Conservation (phyloP, 179 eudicot species). For the Silene noctiflora region DNA sequence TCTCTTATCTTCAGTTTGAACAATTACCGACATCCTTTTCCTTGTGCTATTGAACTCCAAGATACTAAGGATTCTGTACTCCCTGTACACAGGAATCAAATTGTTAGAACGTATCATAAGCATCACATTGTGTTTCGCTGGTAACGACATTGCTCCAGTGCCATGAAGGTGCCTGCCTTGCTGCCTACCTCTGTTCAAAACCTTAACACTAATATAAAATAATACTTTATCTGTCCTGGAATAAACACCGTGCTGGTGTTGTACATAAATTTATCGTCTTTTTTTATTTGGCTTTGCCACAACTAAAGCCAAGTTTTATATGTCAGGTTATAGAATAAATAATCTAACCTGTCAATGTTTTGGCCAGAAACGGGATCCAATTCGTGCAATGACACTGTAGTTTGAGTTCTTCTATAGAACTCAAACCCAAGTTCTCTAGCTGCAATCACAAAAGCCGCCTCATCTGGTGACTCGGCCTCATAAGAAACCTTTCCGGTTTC, state of each 20-base stretch:
- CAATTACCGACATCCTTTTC: constrained; percentile 69
- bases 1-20: constrained; percentile 60
- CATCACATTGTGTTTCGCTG: background rate
- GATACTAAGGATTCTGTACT: constrained; percentile 45
- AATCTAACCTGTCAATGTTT: constrained; percentile 59
- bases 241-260: no score
- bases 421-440: constrained; percentile 89
- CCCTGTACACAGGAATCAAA: constrained; percentile 27
- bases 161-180: background rate
- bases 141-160: background rate
- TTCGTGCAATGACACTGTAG: constrained; percentile 59
- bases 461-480: constrained; percentile 98
- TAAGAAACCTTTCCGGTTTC: constrained; percentile 61
- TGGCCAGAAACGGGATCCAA: constrained; percentile 54
- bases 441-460: constrained; percentile 93
- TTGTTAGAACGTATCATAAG: constrained; percentile 2
- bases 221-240: no score
- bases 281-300: background rate
- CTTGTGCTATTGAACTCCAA: constrained; percentile 71
- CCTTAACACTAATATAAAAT: no score
- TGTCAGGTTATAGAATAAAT: background rate
- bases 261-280: background rate
- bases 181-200: no score
- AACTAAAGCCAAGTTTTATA: no score
- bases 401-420: constrained; percentile 77